phyloP scores from a whole-genome alignment of 2,329 filamentous ascomycete genomes.

The Aspergillus terreus region DNA sequence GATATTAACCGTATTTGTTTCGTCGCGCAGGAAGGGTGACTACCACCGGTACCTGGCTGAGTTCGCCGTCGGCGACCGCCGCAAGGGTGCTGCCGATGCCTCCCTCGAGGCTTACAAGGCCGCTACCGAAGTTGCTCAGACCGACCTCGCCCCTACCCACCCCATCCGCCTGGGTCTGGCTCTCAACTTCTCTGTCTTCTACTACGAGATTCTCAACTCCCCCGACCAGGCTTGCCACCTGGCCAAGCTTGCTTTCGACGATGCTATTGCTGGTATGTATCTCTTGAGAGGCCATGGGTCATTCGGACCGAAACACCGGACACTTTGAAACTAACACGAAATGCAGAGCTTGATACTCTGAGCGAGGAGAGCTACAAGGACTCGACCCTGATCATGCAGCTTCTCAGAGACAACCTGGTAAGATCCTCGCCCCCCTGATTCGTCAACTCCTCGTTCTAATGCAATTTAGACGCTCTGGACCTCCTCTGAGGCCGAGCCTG shows the following conservation, averaged over 20 bases:
- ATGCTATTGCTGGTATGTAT: slow-evolving; percentile 78
- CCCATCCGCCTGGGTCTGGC: slow-evolving; percentile 89
- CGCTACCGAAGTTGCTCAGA: slow-evolving; percentile 84
- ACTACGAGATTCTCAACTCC: slow-evolving; percentile 99
- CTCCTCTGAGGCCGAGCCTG: slow-evolving; percentile 91
- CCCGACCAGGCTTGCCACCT: slow-evolving; percentile 97
- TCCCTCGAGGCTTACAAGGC: slow-evolving; percentile 97
- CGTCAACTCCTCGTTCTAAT: slow-evolving; percentile 23
- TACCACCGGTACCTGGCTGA: slow-evolving; percentile 99
- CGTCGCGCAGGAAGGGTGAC: slow-evolving; percentile 80
- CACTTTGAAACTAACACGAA: slow-evolving; percentile 19
- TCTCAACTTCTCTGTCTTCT: slow-evolving; percentile 97
- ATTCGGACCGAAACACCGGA: slow-evolving; percentile 1
- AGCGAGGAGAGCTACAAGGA: slow-evolving; percentile 99
- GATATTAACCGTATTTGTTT: slow-evolving; percentile 18
- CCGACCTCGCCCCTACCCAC: slow-evolving; percentile 85
- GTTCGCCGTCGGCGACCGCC: slow-evolving; percentile 90
- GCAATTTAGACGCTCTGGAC: slow-evolving; percentile 86
- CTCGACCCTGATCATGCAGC: slow-evolving; percentile 97
- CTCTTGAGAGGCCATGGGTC: not conserved
- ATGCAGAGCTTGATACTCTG: slow-evolving; percentile 83
- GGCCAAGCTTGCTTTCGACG: slow-evolving; percentile 92
- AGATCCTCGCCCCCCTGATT: slow-evolving; percentile 24
- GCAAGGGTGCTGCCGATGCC: slow-evolving; percentile 90
- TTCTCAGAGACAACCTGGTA: slow-evolving; percentile 94